Base-by-base conservation (phyloP, 2,329 filamentous ascomycete genomes). In the Monosporascus ibericus region DNA sequence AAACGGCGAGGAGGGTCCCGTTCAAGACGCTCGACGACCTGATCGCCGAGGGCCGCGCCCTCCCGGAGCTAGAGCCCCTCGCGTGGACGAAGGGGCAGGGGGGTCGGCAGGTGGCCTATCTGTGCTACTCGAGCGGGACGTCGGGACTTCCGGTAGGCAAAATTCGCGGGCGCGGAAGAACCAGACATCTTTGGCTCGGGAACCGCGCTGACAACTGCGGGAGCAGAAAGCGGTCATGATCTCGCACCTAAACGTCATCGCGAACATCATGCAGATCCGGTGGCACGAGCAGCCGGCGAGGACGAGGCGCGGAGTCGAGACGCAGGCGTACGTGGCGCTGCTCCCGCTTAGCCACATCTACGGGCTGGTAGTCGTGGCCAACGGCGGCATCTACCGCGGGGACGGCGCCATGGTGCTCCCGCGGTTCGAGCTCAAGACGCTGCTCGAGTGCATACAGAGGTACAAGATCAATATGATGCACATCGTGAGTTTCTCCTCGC, bases 311-410 rank as follows among this genome's bases (percentile, higher is more conserved):
- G 63, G 63, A 18, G 38, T 67, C 49, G 63, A 62, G 50, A 70
- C 61, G 2, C 67, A 72, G 47, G 60, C 76, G 27, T 68, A 69
- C 2, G 73, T 90, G 0, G 87, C 86, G 2, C 73, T 91, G 9
- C 73, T 92, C 3, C 88, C 88, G 0, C 79, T 89, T 61, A 90
- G 86, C 55, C 89, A 94, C 64, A 92, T 91, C 55, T 92, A 91
- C 63, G 82, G 80, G 1, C 71, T 94, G 11, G 80, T 92, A 3
- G 82, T 90, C 6, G 82, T 88, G 51, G 82, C 79, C 34, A 86
- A 90, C 63, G 68, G 75, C 0, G 79, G 77, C 9, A 72, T 80
- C 1, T 94, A 85, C 61, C 78, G 86, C 9, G 89, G 90, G 6
- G 88, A 94, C 57, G 79, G 81, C 51, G 76, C 86, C 1, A 75